Evolutionary conservation across 306 rosid species (phyloP).

Genomic region (Cucurbita argyrosperma): DNA sequence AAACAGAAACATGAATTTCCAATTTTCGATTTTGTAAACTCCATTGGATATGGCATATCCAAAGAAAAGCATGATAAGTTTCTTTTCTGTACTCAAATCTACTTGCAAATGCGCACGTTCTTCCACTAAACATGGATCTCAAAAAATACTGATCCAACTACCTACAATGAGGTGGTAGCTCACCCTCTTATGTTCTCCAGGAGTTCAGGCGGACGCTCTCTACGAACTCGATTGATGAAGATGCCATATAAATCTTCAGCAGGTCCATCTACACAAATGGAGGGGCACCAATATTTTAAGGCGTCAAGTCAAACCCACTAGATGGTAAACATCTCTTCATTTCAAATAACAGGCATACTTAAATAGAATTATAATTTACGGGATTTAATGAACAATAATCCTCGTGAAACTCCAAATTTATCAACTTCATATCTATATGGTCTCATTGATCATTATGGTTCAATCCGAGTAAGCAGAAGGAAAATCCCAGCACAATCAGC

Average conservation of each 20-base stretch:
- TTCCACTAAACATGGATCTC: neutral
- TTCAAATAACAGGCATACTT: neutral
- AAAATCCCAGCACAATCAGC: neutral
- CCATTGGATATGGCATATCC: neutral
- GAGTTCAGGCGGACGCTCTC: conserved; percentile 60
- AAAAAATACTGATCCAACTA: neutral
- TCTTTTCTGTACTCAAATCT: neutral
- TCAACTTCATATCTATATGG: neutral
- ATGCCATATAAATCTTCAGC: conserved; percentile 90
- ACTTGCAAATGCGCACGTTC: neutral
- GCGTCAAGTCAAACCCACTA: neutral
- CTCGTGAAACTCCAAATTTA: neutral
- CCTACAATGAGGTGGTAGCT: conserved; percentile 22
- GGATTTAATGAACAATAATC: neutral
- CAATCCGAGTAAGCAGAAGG: neutral
- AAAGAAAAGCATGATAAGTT: neutral
- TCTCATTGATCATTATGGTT: neutral
- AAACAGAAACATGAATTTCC: neutral
- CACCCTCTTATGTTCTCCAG: conserved; percentile 77
- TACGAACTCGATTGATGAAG: conserved; percentile 80
- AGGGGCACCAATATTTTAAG: neutral
- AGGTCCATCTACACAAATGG: conserved; percentile 60
- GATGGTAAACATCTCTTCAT: neutral
- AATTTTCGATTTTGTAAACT: neutral
- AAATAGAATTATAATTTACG: neutral